A percentile compares a stretch with the other conserved stretches of the same genome.
phyloP scores from a whole-genome alignment of 257 asterid species.

The Salvia hispanica region DNA sequence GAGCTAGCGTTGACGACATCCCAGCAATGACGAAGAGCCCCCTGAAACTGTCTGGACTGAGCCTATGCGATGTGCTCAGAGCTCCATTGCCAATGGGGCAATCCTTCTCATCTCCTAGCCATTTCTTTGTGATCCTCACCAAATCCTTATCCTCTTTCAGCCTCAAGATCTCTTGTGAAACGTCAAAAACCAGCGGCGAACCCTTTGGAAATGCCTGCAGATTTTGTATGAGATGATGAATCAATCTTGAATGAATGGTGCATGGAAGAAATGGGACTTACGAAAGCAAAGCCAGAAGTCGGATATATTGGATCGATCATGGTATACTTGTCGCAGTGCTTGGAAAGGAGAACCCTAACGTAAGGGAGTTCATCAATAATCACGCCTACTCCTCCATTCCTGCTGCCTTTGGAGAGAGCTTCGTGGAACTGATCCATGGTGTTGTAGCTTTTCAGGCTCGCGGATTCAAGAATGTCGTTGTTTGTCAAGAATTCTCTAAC shows the following conservation, averaged over 20 bases:
- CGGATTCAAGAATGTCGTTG: constrained; percentile 23
- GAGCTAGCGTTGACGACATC: too few species aligned
- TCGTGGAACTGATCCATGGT: constrained; percentile 39
- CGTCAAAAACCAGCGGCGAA: constrained; percentile 47
- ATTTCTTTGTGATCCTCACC: constrained; percentile 15
- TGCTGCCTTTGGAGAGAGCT: constrained; percentile 52
- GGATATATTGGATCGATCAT: too few species aligned
- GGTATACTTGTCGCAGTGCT: too few species aligned
- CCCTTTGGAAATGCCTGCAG: constrained; percentile 53
- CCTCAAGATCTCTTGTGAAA: constrained; percentile 45
- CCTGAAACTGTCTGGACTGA: too few species aligned
- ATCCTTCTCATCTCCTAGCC: too few species aligned
- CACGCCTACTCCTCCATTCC: constrained; percentile 38
- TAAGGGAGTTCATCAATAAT: too few species aligned
- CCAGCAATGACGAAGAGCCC: too few species aligned
- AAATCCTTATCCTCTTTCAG: constrained; percentile 44
- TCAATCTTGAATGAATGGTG: not conserved
- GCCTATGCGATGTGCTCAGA: too few species aligned
- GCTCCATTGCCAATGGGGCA: too few species aligned
- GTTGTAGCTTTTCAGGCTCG: constrained; percentile 36
- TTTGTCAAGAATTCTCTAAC: constrained; percentile 32
- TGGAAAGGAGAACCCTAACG: too few species aligned
- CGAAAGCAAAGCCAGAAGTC: too few species aligned
- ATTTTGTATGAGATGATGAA: not conserved
- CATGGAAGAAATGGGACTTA: not conserved